phyloP scores from a whole-genome alignment of 192 early-diverging fungal genomes.

The Podochytrium sp. region DNA sequence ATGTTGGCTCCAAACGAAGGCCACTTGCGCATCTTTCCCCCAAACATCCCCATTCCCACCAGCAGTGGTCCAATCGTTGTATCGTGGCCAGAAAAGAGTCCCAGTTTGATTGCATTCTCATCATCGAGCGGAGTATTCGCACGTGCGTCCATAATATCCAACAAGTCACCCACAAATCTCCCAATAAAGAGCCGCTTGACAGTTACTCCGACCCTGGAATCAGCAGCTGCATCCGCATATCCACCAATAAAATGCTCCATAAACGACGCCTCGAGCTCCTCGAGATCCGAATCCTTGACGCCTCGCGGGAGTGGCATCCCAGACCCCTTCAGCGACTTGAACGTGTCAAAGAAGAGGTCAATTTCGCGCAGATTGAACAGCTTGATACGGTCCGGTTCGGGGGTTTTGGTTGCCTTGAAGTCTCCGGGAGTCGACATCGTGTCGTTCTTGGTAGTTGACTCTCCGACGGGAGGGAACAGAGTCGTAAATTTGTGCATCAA shows the following conservation, averaged over 20 bases:
- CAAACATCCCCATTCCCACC: not conserved
- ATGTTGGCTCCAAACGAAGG: conserved; percentile 22
- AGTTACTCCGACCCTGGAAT: not conserved
- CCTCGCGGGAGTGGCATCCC: conserved; percentile 43
- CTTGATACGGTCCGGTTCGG: conserved; percentile 1
- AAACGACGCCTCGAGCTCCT: conserved; percentile 27
- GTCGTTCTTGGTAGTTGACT: not conserved
- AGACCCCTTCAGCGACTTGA: conserved; percentile 34
- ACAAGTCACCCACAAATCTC: conserved; percentile 25
- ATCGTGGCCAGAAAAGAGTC: conserved; percentile 31
- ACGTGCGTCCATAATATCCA: conserved; percentile 13
- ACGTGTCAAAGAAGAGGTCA: conserved; percentile 43
- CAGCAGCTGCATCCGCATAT: conserved; percentile 3
- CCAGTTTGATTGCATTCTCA: conserved; percentile 9
- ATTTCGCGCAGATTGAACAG: conserved; percentile 27
- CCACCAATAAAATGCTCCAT: conserved; percentile 35
- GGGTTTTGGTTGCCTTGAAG: not conserved
- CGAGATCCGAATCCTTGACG: conserved; percentile 37
- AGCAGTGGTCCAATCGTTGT: conserved; percentile 28
- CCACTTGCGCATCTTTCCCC: conserved; percentile 5
- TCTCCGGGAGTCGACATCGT: not conserved
- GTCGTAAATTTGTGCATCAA: conserved; percentile 17
- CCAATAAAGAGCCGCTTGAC: conserved; percentile 20
- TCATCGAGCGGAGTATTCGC: not conserved
- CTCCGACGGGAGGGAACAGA: not conserved